A percentile compares a stretch with the other conserved stretches of the same genome.
Evolutionary conservation across 1,284 basidiomycete genomes (phyloP).

Genomic region (Hortiboletus rubellus): DNA sequence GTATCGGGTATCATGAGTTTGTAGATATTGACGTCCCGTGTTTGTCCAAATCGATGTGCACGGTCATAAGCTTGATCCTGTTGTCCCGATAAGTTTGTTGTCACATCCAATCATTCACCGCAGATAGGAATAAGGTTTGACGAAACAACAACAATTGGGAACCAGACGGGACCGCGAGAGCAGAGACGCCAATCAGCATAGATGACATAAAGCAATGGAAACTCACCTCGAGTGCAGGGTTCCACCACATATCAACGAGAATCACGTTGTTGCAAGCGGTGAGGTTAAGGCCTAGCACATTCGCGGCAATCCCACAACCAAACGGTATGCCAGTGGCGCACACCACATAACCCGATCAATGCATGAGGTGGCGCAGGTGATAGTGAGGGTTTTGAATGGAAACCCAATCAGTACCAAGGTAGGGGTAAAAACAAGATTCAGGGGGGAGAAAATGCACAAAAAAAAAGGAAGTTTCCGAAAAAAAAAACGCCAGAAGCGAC

Average conservation of each 20-base stretch:
- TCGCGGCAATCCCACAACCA: conserved; percentile 2
- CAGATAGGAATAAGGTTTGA: not conserved
- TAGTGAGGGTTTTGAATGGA: not conserved
- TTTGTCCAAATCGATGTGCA: conserved; percentile 88
- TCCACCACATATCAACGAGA: conserved; percentile 95
- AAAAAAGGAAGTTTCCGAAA: not conserved
- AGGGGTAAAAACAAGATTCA: not conserved
- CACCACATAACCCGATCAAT: not conserved
- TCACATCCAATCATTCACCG: not conserved
- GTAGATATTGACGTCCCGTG: conserved; percentile 84
- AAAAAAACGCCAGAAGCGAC: not conserved
- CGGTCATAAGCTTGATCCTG: conserved; percentile 94
- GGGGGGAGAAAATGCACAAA: not conserved
- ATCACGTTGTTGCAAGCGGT: conserved; percentile 95
- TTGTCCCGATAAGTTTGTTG: conserved; percentile 6
- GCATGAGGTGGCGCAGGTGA: not conserved
- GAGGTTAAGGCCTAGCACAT: conserved; percentile 75
- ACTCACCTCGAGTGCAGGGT: conserved; percentile 77
- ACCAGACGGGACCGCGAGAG: conserved; percentile 1
- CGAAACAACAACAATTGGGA: not conserved
- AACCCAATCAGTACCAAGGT: conserved; percentile 16
- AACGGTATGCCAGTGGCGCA: not conserved
- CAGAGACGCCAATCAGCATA: conserved; percentile 11
- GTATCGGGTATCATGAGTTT: conserved; percentile 90
- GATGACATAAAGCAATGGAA: not conserved